phyloP scores from a whole-genome alignment of 257 asterid genomes.

The Solanum gandarillasii region DNA sequence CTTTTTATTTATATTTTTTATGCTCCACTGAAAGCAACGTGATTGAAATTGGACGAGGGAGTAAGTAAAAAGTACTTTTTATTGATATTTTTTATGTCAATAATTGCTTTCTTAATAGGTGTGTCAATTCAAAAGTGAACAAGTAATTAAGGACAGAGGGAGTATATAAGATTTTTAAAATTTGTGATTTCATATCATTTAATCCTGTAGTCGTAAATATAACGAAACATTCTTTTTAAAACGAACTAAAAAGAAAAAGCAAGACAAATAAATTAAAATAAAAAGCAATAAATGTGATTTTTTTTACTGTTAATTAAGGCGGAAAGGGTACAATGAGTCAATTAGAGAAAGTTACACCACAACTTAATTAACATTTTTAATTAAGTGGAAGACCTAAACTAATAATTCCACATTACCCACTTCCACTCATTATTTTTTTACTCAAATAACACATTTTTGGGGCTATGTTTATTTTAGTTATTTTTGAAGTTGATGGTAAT shows the following conservation, averaged over 20 bases:
- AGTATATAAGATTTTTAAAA: background rate
- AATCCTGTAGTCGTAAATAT: accelerated
- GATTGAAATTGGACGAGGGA: background rate
- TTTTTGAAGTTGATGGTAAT: background rate
- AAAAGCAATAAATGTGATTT: background rate
- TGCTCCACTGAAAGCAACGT: background rate
- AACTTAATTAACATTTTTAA: background rate
- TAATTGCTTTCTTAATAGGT: too few species aligned
- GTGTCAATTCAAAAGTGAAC: too few species aligned
- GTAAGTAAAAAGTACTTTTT: background rate
- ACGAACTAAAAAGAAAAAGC: accelerated
- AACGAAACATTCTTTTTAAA: background rate
- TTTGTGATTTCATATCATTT: background rate
- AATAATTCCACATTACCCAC: background rate
- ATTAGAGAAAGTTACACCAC: background rate
- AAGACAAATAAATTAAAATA: background rate
- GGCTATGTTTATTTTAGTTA: background rate
- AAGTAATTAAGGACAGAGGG: too few species aligned
- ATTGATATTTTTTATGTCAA: too few species aligned
- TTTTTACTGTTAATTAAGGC: background rate
- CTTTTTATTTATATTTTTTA: background rate
- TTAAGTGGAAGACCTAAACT: background rate
- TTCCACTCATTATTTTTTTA: background rate
- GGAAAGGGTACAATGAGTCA: background rate
- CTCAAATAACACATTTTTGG: background rate